Conservation (phyloP, 805 yeast species). For the Sugiyamaella marilandica region DNA sequence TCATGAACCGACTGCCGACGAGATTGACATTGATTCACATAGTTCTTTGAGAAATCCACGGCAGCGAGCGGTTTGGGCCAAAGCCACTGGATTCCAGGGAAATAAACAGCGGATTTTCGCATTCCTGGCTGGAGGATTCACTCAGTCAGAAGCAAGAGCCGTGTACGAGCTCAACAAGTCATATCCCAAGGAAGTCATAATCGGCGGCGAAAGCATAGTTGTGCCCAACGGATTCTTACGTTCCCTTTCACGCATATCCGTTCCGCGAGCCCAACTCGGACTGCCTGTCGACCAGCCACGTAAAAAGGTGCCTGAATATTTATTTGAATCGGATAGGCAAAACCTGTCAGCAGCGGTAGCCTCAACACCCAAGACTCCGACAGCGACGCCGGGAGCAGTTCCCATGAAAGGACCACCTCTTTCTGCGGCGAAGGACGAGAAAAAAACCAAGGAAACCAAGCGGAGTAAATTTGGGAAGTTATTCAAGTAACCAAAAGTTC, state of each 20-base stretch:
- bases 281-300: constrained; percentile 31
- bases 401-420: neutral
- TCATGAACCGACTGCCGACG: constrained; percentile 53
- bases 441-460: constrained; percentile 14
- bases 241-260: constrained; percentile 26
- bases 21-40: constrained; percentile 32
- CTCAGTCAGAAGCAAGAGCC: constrained; percentile 74
- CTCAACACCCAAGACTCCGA: neutral
- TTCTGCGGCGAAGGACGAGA: constrained; percentile 5
- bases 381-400: neutral
- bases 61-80: constrained; percentile 76
- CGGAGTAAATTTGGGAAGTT: constrained; percentile 17
- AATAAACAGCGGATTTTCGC: constrained; percentile 68
- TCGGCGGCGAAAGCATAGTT: constrained; percentile 76
- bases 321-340: constrained; percentile 29
- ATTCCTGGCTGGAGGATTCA: constrained; percentile 85
- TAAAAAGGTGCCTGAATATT: constrained; percentile 28
- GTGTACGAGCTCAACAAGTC: constrained; percentile 62
- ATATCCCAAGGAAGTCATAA: constrained; percentile 59
- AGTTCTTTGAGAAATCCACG: constrained; percentile 64
- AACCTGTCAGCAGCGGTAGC: neutral
- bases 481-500: constrained; percentile 10
- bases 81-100: constrained; percentile 35
- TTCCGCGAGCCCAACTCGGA: constrained; percentile 28
- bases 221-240: constrained; percentile 36